Conservation (phyloP, 148 eudicot species). For the Rhododendron williamsianum region DNA sequence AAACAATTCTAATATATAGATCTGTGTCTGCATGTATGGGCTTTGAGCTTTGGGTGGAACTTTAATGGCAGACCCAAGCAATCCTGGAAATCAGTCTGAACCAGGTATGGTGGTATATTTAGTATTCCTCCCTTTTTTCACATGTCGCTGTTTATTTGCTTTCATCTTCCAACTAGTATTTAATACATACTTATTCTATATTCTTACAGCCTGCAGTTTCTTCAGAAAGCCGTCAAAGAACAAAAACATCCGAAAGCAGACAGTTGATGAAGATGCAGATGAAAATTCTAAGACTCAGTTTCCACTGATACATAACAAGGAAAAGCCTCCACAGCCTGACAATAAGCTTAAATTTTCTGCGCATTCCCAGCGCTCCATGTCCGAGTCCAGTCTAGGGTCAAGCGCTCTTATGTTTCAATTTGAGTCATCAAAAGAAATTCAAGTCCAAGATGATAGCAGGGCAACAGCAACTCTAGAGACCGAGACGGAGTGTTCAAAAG, state of each 20-base stretch:
- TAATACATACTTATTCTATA: neutral
- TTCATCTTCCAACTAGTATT: neutral
- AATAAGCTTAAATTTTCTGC: constrained; percentile 57
- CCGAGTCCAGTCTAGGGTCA: constrained; percentile 34
- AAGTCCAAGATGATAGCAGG: constrained; percentile 67
- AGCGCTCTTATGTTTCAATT: constrained; percentile 44
- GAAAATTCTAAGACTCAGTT: constrained; percentile 32
- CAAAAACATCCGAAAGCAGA: constrained; percentile 67
- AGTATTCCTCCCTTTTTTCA: neutral
- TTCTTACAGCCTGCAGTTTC: constrained; percentile 64
- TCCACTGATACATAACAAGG: constrained; percentile 30
- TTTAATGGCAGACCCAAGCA: constrained; percentile 16
- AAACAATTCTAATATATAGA: neutral
- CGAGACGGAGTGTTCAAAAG: constrained; percentile 73
- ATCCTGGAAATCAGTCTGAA: constrained; percentile 21
- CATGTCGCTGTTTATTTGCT: neutral
- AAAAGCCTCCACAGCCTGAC: constrained; percentile 38
- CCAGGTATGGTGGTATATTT: constrained; percentile 17
- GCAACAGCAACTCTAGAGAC: constrained; percentile 92
- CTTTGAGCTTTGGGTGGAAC: neutral
- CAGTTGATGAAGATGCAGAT: constrained; percentile 36
- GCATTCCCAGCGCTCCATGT: constrained; percentile 24
- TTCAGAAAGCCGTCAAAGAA: constrained; percentile 68
- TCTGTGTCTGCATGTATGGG: neutral
- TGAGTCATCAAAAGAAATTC: constrained; percentile 74